Conservation (phyloP, 768 basidiomycete genomes). For the Amanita muscaria region DNA sequence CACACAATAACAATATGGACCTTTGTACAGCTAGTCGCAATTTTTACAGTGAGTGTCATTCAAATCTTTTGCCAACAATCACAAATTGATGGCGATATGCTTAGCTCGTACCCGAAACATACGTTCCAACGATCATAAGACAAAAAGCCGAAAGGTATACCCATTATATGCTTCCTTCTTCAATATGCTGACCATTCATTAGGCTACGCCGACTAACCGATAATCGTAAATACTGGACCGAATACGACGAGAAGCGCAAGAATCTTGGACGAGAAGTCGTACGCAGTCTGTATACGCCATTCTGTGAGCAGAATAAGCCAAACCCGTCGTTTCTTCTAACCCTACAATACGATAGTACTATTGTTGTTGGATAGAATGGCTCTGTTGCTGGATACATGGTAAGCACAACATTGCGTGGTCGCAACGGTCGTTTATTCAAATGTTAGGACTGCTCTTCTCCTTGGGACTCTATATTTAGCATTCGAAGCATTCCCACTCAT, state of each 20-base stretch:
- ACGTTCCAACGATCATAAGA: constrained; percentile 49
- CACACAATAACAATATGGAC: constrained; percentile 65
- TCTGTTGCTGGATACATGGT: constrained; percentile 64
- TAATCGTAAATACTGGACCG: constrained; percentile 45
- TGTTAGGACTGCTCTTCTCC: constrained; percentile 54
- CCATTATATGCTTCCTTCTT: too few relatives aligned
- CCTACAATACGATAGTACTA: too few relatives aligned
- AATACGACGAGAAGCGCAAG: constrained; percentile 42
- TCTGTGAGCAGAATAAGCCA: constrained; percentile 47
- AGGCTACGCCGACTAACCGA: constrained; percentile 51
- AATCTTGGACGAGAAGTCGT: constrained; percentile 39
- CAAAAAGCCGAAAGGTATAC: constrained; percentile 25
- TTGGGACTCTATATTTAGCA: constrained; percentile 54
- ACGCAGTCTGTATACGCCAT: constrained; percentile 60
- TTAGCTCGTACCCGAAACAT: constrained; percentile 69
- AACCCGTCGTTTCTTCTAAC: too few relatives aligned
- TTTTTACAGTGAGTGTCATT: constrained; percentile 44
- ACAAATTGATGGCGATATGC: too few relatives aligned
- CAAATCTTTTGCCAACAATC: too few relatives aligned
- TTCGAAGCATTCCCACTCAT: constrained; percentile 55
- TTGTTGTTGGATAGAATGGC: constrained; percentile 69
- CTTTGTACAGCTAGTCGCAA: constrained; percentile 38
- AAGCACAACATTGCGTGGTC: too few relatives aligned
- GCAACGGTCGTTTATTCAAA: constrained; percentile 21
- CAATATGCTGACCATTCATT: too few relatives aligned